phyloP scores from a whole-genome alignment of 2,329 filamentous ascomycete species.

The Colletotrichum tanaceti region DNA sequence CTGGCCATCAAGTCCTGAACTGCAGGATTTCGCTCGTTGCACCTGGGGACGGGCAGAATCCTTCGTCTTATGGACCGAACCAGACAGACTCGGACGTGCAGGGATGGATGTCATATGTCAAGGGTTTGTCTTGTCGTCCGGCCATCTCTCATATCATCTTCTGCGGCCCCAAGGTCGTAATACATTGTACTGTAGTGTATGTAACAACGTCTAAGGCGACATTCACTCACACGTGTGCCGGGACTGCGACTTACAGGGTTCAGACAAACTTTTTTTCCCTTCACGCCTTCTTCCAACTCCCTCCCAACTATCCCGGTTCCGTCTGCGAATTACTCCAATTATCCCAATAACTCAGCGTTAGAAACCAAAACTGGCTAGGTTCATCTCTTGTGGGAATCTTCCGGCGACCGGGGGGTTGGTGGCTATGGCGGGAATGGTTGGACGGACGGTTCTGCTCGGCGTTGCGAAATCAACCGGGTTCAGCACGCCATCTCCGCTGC shows the following conservation, averaged over 20 bases:
- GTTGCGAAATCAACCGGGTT: slow-evolving; percentile 35
- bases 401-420: slow-evolving; percentile 15
- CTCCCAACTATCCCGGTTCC: neutral
- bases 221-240: slow-evolving; percentile 24
- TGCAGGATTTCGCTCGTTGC: neutral
- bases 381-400: slow-evolving; percentile 11
- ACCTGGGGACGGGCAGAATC: neutral
- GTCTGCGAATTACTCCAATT: neutral
- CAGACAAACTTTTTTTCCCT: slow-evolving; percentile 26
- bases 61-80: slow-evolving; percentile 31
- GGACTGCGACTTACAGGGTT: slow-evolving; percentile 23
- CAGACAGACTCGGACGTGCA: neutral
- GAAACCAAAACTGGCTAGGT: slow-evolving; percentile 1
- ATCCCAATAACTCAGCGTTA: slow-evolving; percentile 7
- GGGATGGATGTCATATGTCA: slow-evolving; percentile 21
- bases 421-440: neutral
- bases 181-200: no score
- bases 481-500: slow-evolving; percentile 38
- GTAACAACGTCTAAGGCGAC: no score
- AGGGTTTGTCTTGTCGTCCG: no score
- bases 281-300: neutral
- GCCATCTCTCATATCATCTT: neutral
- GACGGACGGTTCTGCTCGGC: neutral
- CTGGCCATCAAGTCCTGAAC: slow-evolving; percentile 1
- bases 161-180: no score